Percentiles rank a stretch among this genome's conserved stretches.
phyloP scores from a whole-genome alignment of 176 grass and related monocot genomes.

The Oryza brachyantha region DNA sequence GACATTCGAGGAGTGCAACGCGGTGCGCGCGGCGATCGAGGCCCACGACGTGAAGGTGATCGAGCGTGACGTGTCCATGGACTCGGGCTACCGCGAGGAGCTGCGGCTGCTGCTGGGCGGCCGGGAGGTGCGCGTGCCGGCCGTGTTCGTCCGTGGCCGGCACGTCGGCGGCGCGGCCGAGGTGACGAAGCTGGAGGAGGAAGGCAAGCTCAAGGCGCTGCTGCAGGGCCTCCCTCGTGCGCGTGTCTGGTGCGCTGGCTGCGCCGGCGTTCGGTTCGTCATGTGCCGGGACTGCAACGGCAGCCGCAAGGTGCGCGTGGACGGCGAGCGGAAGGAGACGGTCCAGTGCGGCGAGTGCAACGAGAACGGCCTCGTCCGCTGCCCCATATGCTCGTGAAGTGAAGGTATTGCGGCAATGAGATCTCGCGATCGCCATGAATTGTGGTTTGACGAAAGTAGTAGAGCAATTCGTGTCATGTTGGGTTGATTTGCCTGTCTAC shows the following conservation, averaged over 20 bases:
- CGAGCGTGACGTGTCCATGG: slow-evolving; percentile 99
- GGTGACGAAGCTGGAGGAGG: slow-evolving; percentile 75
- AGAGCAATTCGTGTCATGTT: slow-evolving; percentile 26
- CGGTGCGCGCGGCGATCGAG: slow-evolving; percentile 66
- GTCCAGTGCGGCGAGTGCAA: slow-evolving; percentile 73
- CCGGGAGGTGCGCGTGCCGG: slow-evolving; percentile 65
- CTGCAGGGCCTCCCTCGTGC: slow-evolving; percentile 74
- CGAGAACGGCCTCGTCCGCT: slow-evolving; percentile 91
- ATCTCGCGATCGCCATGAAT: slow-evolving; percentile 6
- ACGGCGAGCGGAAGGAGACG: slow-evolving; percentile 56
- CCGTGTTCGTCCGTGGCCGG: slow-evolving; percentile 70
- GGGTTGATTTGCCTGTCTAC: slow-evolving; percentile 67
- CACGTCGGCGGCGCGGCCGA: slow-evolving; percentile 74
- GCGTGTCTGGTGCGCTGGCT: slow-evolving; percentile 72
- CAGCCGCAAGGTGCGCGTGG: slow-evolving; percentile 86
- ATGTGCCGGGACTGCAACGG: slow-evolving; percentile 95
- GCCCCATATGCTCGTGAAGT: slow-evolving; percentile 77
- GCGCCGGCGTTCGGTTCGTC: slow-evolving; percentile 82
- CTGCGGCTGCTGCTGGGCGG: slow-evolving; percentile 65
- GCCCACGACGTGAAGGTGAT: slow-evolving; percentile 69
- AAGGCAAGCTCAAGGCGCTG: slow-evolving; percentile 65
- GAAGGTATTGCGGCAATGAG: not conserved
- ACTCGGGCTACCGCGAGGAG: slow-evolving; percentile 95
- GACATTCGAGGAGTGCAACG: slow-evolving; percentile 94
- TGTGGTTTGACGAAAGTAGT: not conserved